These are phyloP conservation scores for Penicillium decumbens DNA, from an alignment of 2,329 filamentous ascomycete genomes.

Conservation along the genomic window DNA sequence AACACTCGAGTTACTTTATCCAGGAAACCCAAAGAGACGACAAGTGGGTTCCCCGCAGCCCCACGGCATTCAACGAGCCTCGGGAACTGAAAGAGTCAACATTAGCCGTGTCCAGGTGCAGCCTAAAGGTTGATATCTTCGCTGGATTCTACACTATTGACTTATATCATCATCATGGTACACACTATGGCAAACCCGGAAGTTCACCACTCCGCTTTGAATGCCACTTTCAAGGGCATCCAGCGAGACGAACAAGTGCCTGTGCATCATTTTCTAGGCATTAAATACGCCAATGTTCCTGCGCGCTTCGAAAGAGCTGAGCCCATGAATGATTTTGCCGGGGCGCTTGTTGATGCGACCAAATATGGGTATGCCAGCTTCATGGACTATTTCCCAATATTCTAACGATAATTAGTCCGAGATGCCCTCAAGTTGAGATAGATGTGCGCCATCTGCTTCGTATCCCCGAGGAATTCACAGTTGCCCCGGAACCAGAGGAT, in stretches of 20 bases:
- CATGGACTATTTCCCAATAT: no score
- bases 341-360: constrained; percentile 33
- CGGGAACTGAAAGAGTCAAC: constrained; percentile 14
- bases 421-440: constrained; percentile 41
- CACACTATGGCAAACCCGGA: constrained; percentile 20
- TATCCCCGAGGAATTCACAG: constrained; percentile 34
- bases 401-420: constrained; percentile 29
- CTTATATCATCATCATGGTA: background rate
- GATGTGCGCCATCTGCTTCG: constrained; percentile 45
- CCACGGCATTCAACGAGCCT: constrained; percentile 11
- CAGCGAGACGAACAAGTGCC: constrained; percentile 9
- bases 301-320: constrained; percentile 30
- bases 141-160: background rate
- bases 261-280: constrained; percentile 29
- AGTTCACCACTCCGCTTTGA: constrained; percentile 22
- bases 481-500: constrained; percentile 34
- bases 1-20: no score
- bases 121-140: background rate
- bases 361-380: constrained; percentile 26
- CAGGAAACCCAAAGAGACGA: background rate
- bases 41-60: constrained; percentile 23
- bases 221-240: constrained; percentile 28
- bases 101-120: constrained; percentile 9
- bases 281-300: constrained; percentile 31
- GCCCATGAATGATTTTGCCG: constrained; percentile 23